Evolutionary conservation across 2,329 filamentous ascomycete genomes (phyloP).

Genomic region (Monilinia vaccinii-corymbosi): DNA sequence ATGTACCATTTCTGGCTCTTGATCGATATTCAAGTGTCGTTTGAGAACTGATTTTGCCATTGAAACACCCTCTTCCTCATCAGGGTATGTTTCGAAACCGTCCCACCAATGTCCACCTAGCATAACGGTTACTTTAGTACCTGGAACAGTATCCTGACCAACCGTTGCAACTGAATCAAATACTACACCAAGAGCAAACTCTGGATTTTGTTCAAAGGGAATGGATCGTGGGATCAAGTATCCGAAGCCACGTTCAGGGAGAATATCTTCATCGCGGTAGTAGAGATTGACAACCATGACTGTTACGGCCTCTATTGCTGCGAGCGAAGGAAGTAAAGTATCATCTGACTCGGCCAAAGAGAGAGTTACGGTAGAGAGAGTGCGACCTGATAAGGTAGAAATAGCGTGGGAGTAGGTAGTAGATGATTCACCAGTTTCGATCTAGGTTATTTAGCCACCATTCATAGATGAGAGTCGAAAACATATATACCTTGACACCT

Average conservation of each 20-base stretch:
- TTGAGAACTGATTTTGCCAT: conserved; percentile 63
- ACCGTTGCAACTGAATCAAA: conserved; percentile 57
- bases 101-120: conserved; percentile 91
- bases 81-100: conserved; percentile 49
- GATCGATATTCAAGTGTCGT: conserved; percentile 63
- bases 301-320: conserved; percentile 55
- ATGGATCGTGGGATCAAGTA: conserved; percentile 79
- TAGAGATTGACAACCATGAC: conserved; percentile 92
- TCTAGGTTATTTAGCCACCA: conserved; percentile 16
- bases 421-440: conserved; percentile 22
- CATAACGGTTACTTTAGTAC: conserved; percentile 90
- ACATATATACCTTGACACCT: conserved; percentile 35
- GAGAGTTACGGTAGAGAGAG: conserved; percentile 16
- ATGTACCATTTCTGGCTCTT: conserved; percentile 49
- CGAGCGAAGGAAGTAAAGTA: conserved; percentile 38
- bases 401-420: conserved; percentile 48
- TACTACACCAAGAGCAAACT: conserved; percentile 79
- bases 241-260: conserved; percentile 66
- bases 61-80: conserved; percentile 52
- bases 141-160: conserved; percentile 46
- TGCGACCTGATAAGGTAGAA: conserved; percentile 43
- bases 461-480: conserved; percentile 4
- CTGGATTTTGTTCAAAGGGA: conserved; percentile 63
- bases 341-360: conserved; percentile 2
- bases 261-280: conserved; percentile 56